Conservation (phyloP, 2,329 filamentous ascomycete species). For the Hypoxylon sp. region DNA sequence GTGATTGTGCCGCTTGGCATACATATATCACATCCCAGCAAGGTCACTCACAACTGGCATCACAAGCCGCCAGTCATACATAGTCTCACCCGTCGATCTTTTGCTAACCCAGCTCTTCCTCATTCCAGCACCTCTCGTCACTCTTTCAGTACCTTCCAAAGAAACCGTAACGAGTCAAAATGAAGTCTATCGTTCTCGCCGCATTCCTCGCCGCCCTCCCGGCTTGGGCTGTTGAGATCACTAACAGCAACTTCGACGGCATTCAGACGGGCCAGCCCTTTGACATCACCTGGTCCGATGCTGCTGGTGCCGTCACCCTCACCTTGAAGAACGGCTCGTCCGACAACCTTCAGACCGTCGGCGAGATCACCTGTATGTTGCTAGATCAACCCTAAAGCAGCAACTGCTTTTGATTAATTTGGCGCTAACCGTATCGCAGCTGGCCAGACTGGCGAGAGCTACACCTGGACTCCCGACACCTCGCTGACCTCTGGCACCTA, state of each 20-base stretch:
- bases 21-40: neutral
- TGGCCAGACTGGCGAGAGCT: slow-evolving; percentile 46
- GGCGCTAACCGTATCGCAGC: slow-evolving; percentile 44
- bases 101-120: slow-evolving; percentile 13
- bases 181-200: slow-evolving; percentile 45
- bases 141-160: slow-evolving; percentile 34
- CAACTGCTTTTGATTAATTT: neutral
- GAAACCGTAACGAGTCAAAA: slow-evolving; percentile 40
- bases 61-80: neutral
- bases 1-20: slow-evolving; percentile 4
- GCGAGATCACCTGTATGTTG: slow-evolving; percentile 49
- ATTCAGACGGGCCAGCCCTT: slow-evolving; percentile 52
- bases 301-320: slow-evolving; percentile 53
- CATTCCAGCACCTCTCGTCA: slow-evolving; percentile 28
- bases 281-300: slow-evolving; percentile 53
- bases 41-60: slow-evolving; percentile 2
- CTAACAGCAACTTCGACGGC: slow-evolving; percentile 47
- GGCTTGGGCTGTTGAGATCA: slow-evolving; percentile 46
- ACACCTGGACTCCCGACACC: slow-evolving; percentile 50
- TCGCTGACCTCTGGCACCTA: slow-evolving; percentile 51
- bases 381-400: neutral
- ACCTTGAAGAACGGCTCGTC: slow-evolving; percentile 50
- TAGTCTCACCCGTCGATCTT: neutral
- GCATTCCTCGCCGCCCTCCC: slow-evolving; percentile 45
- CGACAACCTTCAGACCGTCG: slow-evolving; percentile 48